phyloP scores from a whole-genome alignment of 306 rosid species.

The Sechiopsis laciniata region DNA sequence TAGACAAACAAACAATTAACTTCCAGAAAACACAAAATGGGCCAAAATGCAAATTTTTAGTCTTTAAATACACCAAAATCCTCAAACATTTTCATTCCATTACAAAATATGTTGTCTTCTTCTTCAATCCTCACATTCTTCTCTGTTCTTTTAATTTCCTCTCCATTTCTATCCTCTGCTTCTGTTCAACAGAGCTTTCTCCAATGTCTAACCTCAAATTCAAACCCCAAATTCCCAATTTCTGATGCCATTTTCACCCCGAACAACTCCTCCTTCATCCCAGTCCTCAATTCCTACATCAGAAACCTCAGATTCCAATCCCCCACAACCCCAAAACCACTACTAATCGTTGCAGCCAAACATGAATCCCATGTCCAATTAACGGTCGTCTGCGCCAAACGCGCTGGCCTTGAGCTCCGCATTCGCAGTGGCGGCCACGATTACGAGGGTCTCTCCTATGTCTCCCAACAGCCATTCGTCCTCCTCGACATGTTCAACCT shows the following conservation, averaged over 20 bases:
- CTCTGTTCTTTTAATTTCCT: not conserved
- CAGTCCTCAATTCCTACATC: conserved; percentile 16
- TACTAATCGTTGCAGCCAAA: conserved; percentile 20
- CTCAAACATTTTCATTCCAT: too few relatives aligned
- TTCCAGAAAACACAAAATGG: not conserved
- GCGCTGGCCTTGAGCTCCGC: conserved; percentile 18
- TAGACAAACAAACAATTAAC: too few relatives aligned
- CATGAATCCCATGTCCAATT: conserved; percentile 27
- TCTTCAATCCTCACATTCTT: not conserved
- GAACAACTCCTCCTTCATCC: conserved; percentile 20
- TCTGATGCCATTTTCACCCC: conserved; percentile 22
- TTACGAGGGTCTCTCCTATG: conserved; percentile 24
- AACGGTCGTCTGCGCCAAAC: conserved; percentile 22
- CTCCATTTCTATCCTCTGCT: not conserved
- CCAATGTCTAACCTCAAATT: not conserved
- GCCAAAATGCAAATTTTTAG: not conserved
- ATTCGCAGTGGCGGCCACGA: conserved; percentile 29
- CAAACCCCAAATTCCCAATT: conserved; percentile 13
- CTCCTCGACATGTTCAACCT: conserved; percentile 35
- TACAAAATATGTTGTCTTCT: not conserved
- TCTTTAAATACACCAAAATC: not conserved
- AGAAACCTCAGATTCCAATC: conserved; percentile 26
- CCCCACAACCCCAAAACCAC: conserved; percentile 31
- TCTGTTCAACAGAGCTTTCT: not conserved
- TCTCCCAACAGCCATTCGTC: conserved; percentile 25